Base-by-base conservation (phyloP, 352 stramenopile species). In the Globisporangium paddicum region DNA sequence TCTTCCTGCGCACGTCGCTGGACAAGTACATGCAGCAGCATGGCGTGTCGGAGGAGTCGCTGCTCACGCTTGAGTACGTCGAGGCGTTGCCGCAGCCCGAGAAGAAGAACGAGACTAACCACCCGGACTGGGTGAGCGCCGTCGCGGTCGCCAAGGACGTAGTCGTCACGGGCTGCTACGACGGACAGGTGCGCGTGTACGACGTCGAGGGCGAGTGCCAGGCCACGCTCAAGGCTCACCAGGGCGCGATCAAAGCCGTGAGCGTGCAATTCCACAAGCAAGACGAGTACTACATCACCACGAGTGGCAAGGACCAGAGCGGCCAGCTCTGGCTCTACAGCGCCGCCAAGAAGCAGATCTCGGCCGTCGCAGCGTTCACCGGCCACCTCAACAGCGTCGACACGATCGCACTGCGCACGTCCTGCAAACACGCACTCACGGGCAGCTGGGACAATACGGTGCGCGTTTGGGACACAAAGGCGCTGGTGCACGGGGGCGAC, bases 1-100 rank as follows among this genome's bases (percentile, higher is more conserved):
- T 76, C 10, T 93, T 93, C 58, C 68, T 95, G 41, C 85, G 85
- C 58, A 82, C 82, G 45, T 83, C 85, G 41, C 69, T 95, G 14
- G 74, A 77, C 14, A 93, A 92, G 67, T 93, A 90, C 66, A 72
- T 92, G 68, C 72, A 77, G 53, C 66, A 69, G n/a, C 42, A 85
- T 44, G 58, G 65, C 35, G 63, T 90, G 10, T 92, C 82, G 19
- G 85, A 93, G 64, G 88, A 96, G 63, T 72, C 84, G 26, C 67
- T 95, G 40, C 66, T 96, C 13, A 92, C 83, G 51, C 83, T 96
- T 61, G 86, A 96, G 69, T 96, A 96, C 67, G 77, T 95, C 52
- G 82, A 94, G 48, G 86, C 88, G 37, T 65, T 95, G 21, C 71
- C 80, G 2, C 77, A 92, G 49, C 88, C 88, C 0, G 72, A 87